phyloP scores from a whole-genome alignment of 176 grass and related monocot species.

The Leersia perrieri region DNA sequence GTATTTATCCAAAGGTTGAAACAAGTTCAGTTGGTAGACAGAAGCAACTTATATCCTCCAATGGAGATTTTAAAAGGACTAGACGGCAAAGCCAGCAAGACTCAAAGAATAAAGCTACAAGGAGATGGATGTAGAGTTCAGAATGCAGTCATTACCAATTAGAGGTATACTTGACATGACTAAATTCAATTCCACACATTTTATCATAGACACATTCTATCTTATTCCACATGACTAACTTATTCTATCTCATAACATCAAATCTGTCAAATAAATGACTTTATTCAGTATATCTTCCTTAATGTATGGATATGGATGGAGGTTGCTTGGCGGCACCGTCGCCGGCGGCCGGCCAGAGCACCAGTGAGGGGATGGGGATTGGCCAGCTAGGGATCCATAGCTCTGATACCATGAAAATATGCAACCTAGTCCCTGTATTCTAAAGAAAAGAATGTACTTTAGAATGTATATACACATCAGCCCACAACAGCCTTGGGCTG shows the following conservation, averaged over 20 bases:
- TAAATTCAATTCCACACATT: neutral
- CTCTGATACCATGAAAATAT: too few species aligned
- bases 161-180: conserved; percentile 23
- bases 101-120: conserved; percentile 42
- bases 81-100: conserved; percentile 43
- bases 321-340: too few species aligned
- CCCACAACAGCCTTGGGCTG: too few species aligned
- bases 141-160: conserved; percentile 11
- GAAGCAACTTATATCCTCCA: conserved; percentile 40
- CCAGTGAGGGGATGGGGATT: too few species aligned
- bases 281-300: conserved; percentile 10
- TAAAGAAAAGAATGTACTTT: too few species aligned
- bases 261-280: neutral
- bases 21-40: conserved; percentile 35
- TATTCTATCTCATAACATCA: neutral
- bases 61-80: conserved; percentile 66
- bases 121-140: conserved; percentile 60
- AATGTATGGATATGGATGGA: too few species aligned
- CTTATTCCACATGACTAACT: too few species aligned
- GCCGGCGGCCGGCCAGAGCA: too few species aligned
- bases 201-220: too few species aligned
- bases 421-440: too few species aligned
- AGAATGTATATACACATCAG: too few species aligned
- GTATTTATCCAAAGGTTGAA: conserved; percentile 33
- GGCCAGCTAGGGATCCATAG: too few species aligned